Percentiles rank a stretch among this genome's conserved stretches.
Conservation (phyloP, 352 stramenopile genomes). For the Phytopythium kandeliae region DNA sequence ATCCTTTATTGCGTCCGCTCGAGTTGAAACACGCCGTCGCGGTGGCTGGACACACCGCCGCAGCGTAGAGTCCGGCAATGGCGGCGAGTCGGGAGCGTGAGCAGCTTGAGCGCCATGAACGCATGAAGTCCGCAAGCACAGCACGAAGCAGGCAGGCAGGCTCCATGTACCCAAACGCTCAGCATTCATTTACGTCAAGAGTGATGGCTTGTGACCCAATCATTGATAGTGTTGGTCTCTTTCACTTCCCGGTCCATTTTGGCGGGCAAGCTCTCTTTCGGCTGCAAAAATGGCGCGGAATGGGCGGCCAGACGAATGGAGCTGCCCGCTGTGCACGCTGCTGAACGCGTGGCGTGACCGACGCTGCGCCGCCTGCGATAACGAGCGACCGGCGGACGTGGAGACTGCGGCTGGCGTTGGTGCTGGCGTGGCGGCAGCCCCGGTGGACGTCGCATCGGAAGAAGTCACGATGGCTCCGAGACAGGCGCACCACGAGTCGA, state of each 20-base stretch:
- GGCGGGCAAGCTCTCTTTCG: conserved; percentile 2
- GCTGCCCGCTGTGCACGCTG: conserved; percentile 64
- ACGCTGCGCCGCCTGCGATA: conserved; percentile 49
- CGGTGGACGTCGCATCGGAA: not conserved
- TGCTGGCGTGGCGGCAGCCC: not conserved
- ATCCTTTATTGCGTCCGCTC: no score
- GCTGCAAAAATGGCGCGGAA: conserved; percentile 1
- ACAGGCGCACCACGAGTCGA: not conserved
- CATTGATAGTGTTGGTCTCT: not conserved
- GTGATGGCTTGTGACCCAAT: no score
- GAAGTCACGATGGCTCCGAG: not conserved
- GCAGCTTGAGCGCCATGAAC: no score
- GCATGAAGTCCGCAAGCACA: no score
- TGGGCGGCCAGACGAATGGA: conserved; percentile 34
- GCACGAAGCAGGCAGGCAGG: no score
- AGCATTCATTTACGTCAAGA: not conserved
- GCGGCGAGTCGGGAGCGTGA: no score
- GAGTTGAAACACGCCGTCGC: no score
- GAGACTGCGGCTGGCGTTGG: not conserved
- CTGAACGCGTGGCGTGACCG: conserved; percentile 41
- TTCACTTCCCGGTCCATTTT: conserved; percentile 2
- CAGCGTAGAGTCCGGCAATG: no score
- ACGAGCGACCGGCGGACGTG: conserved; percentile 17
- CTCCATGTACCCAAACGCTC: no score
- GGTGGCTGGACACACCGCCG: no score